Evolutionary conservation across 164 flowering plant species (phyloP).

Genomic region (Annona cherimola): DNA sequence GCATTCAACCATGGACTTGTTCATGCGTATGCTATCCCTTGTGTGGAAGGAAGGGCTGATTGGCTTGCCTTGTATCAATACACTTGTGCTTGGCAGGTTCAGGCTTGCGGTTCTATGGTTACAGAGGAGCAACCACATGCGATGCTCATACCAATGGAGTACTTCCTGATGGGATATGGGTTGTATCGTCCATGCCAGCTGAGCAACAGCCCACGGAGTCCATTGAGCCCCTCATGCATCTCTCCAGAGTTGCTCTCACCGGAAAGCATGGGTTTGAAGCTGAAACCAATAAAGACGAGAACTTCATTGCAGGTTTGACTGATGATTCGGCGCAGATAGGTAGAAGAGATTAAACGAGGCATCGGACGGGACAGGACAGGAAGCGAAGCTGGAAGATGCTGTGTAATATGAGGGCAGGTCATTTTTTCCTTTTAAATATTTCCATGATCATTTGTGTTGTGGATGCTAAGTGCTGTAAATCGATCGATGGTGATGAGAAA

Average conservation of each 20-base stretch:
- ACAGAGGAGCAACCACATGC: slow-evolving; percentile 99
- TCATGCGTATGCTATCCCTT: not conserved
- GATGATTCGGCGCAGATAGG: not conserved
- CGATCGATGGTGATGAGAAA: not conserved
- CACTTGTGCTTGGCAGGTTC: slow-evolving; percentile 47
- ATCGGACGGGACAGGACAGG: not conserved
- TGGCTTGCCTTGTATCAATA: not conserved
- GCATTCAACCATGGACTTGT: not conserved
- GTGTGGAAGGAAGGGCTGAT: not conserved
- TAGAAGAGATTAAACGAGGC: not conserved
- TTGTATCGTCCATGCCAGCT: slow-evolving; percentile 52
- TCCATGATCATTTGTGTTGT: not conserved
- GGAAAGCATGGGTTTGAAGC: slow-evolving; percentile 94
- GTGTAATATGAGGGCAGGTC: not conserved
- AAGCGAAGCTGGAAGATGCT: not conserved
- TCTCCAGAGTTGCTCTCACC: slow-evolving; percentile 93
- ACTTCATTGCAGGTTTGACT: slow-evolving; percentile 18
- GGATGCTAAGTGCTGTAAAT: not conserved
- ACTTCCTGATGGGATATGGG: slow-evolving; percentile 91
- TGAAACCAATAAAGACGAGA: slow-evolving; percentile 88
- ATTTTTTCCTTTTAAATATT: not conserved
- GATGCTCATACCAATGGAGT: slow-evolving; percentile 93
- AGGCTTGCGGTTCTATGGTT: slow-evolving; percentile 96
- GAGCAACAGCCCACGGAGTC: slow-evolving; percentile 80
- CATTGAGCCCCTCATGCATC: slow-evolving; percentile 81